Evolutionary conservation across 768 basidiomycete genomes (phyloP).

Genomic region (Scleroderma bovista): DNA sequence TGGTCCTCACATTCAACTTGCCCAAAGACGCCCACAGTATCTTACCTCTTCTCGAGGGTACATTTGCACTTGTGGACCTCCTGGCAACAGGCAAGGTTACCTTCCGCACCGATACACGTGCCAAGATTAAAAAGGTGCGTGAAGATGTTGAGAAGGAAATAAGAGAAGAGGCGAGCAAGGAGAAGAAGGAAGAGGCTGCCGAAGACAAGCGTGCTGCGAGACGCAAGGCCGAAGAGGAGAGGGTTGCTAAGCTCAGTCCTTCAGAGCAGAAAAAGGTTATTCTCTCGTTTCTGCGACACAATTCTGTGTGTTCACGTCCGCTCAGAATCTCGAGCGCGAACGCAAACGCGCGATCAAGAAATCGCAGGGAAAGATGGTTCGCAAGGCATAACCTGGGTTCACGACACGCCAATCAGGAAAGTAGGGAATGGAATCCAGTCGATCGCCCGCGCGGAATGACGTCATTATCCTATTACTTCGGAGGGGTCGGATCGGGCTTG

Average conservation of each 20-base stretch:
- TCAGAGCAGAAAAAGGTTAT: constrained; percentile 78
- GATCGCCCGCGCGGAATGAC: neutral
- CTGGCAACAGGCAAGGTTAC: constrained; percentile 42
- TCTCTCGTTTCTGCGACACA: no score
- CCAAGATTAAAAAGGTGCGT: constrained; percentile 68
- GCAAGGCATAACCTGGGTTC: constrained; percentile 34
- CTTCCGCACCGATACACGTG: constrained; percentile 77
- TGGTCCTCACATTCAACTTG: constrained; percentile 60
- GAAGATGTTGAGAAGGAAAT: constrained; percentile 68
- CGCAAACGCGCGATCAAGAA: constrained; percentile 68
- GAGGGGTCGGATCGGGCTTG: neutral
- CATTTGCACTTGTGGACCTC: constrained; percentile 74
- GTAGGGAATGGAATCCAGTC: neutral
- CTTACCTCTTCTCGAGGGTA: constrained; percentile 51
- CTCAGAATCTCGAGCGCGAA: constrained; percentile 65
- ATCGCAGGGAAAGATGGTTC: constrained; percentile 57
- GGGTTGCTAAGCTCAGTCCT: constrained; percentile 64
- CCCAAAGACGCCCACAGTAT: constrained; percentile 50
- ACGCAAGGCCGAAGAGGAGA: constrained; percentile 68
- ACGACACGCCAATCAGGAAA: neutral
- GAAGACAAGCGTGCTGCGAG: constrained; percentile 72
- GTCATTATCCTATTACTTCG: neutral
- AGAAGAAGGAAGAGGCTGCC: constrained; percentile 65
- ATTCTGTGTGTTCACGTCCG: neutral
- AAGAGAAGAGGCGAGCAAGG: constrained; percentile 59